Conservation (phyloP, 75 land plant species). For the Pinus taeda region DNA sequence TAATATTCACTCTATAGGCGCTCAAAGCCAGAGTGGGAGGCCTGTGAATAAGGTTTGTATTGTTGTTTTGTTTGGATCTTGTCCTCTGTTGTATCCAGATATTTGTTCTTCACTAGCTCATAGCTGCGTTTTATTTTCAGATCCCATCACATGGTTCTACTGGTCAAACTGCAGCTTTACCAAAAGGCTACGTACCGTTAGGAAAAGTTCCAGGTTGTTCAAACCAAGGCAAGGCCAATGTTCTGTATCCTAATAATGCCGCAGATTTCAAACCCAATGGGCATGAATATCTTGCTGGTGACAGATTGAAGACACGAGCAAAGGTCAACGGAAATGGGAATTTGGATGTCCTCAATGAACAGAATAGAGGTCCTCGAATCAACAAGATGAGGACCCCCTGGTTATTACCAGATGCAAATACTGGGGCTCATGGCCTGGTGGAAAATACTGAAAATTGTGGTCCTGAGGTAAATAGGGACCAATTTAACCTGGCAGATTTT, state of each 20-base stretch:
- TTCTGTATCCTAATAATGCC: slow-evolving; percentile 20
- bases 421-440: slow-evolving; percentile 9
- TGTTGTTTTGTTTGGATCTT: neutral
- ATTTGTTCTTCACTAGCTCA: neutral
- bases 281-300: slow-evolving; percentile 36
- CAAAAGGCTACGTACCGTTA: slow-evolving; percentile 20
- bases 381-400: slow-evolving; percentile 33
- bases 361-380: slow-evolving; percentile 67
- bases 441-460: neutral
- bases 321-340: slow-evolving; percentile 40
- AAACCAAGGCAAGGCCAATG: slow-evolving; percentile 20
- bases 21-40: slow-evolving; percentile 10
- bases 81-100: neutral
- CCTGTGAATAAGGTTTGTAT: slow-evolving; percentile 21
- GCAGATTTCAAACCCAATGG: slow-evolving; percentile 26
- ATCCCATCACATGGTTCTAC: slow-evolving; percentile 13
- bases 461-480: slow-evolving; percentile 19
- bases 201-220: slow-evolving; percentile 16
- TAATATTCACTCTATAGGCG: neutral
- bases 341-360: slow-evolving; percentile 58
- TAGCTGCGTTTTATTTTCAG: slow-evolving; percentile 8
- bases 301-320: slow-evolving; percentile 40
- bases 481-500: slow-evolving; percentile 55
- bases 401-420: slow-evolving; percentile 20
- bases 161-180: slow-evolving; percentile 12